Conservation (phyloP, 2,329 filamentous ascomycete genomes). For the Botrytis elliptica region DNA sequence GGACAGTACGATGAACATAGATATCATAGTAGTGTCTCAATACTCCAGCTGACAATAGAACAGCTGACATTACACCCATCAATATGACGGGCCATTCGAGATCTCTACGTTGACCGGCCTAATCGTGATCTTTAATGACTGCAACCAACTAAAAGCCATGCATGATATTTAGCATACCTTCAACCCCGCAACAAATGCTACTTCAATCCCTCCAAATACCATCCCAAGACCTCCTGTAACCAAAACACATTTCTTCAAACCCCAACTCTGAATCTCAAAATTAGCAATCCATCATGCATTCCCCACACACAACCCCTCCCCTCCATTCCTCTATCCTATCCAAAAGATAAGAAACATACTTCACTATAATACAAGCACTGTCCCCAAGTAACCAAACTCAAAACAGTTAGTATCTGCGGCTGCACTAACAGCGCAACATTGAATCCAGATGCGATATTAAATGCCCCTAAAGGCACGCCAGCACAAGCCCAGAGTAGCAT, state of each 20-base stretch:
- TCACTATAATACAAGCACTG: conserved; percentile 47
- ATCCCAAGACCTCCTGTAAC: conserved; percentile 52
- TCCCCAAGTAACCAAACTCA: conserved; percentile 40
- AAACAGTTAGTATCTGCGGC: conserved; percentile 39
- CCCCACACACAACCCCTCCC: not conserved
- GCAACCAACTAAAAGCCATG: not conserved
- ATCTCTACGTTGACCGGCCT: conserved; percentile 43
- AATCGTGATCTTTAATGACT: not conserved
- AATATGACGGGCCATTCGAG: conserved; percentile 60
- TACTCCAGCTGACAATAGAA: conserved; percentile 63
- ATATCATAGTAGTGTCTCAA: conserved; percentile 70
- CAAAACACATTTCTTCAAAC: conserved; percentile 47
- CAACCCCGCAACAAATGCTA: conserved; percentile 57
- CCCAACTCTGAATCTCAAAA: conserved; percentile 48
- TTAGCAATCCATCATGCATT: not conserved
- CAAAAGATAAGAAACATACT: conserved; percentile 31
- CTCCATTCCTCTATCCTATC: not conserved
- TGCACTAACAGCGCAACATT: conserved; percentile 39
- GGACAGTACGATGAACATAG: conserved; percentile 61
- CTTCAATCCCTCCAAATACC: conserved; percentile 59
- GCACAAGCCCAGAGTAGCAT: conserved; percentile 71
- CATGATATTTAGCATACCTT: conserved; percentile 22
- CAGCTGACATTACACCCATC: conserved; percentile 65
- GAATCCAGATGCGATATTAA: conserved; percentile 37
- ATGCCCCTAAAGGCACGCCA: conserved; percentile 61